Evolutionary conservation across 1,139 yeast genomes (phyloP), one percentile per base, ranked within the genome.

Genomic region (Scheffersomyces lignicola): DNA sequence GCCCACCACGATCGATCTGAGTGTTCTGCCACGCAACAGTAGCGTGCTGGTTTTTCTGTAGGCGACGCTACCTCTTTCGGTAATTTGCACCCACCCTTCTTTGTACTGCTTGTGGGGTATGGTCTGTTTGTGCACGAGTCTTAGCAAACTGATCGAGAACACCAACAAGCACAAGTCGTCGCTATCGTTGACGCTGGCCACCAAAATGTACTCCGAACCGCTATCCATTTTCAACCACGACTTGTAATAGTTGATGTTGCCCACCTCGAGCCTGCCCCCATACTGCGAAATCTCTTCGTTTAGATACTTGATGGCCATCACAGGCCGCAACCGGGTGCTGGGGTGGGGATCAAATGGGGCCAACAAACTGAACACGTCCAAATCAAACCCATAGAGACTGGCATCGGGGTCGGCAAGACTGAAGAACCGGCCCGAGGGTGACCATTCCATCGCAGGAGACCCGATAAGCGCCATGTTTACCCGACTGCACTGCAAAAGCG

Each of bases 351-450:
- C 31, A 22, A 44, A 46, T 7, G 50, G 45, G 7, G 61, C 65
- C 26, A 62, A 37, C 7, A 56, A 36, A 35, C 58, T 58, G 39
- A 51, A 61, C 4, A 66, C 51, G 29, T 49, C 51, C 29, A 68
- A 41, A 10, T 48, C 45, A 41, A 56, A 65, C 8, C 72, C 73
- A 37, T 48, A 58, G 11, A 67, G 45, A 16, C 38, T 33, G 28
- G 54, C 60, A 3, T 36, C 38, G 22, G 41, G 45, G 39, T 55
- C 56, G 35, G 66, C 61, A 31, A 55, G 45, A 27, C 52, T 45
- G 5, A 68, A 41, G 72, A 73, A 69, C 21, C 54, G 55, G 0
- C 73, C 73, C 1, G 60, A 51, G 2, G 43, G 35, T 0, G 69
- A 58, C 74, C 74, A 69, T 18, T 37, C 13, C 6, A 58, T 25